Percentiles rank a stretch among this genome's conserved stretches.
Evolutionary conservation across 2,329 filamentous ascomycete genomes (phyloP).

Genomic region (Monosporascus ibericus): DNA sequence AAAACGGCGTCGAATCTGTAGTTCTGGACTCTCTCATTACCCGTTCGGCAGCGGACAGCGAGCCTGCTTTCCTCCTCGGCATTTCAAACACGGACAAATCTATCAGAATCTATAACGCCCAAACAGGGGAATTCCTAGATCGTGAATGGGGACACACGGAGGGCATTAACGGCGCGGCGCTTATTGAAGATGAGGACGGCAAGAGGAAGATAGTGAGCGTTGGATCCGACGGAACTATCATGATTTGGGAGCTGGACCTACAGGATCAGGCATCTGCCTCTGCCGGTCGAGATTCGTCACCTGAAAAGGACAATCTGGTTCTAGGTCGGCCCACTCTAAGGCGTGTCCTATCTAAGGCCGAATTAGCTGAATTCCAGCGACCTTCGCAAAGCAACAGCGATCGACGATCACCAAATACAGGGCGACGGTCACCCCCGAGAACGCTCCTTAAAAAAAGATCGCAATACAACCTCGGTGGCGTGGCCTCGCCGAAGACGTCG

Average conservation of each 20-base stretch:
- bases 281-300: constrained; percentile 47
- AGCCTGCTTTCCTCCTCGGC: constrained; percentile 67
- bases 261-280: constrained; percentile 36
- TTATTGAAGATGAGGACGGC: constrained; percentile 56
- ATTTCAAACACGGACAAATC: constrained; percentile 95
- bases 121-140: constrained; percentile 70
- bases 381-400: constrained; percentile 26
- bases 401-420: constrained; percentile 27
- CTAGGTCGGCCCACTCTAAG: constrained; percentile 68
- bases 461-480: constrained; percentile 36
- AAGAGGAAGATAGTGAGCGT: constrained; percentile 62
- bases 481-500: constrained; percentile 32
- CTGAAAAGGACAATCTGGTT: constrained; percentile 42
- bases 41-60: constrained; percentile 48
- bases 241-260: constrained; percentile 64
- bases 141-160: constrained; percentile 95
- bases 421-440: constrained; percentile 50
- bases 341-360: constrained; percentile 79
- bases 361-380: constrained; percentile 73
- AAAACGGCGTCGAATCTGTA: constrained; percentile 73
- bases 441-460: constrained; percentile 50
- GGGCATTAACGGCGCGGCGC: constrained; percentile 76
- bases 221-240: constrained; percentile 74
- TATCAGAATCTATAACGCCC: constrained; percentile 78
- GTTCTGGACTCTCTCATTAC: constrained; percentile 73